Evolutionary conservation across 169 alveolate genomes (phyloP), one percentile per base, ranked within the genome.

Genomic region (Cryptosporidium meleagridis): DNA sequence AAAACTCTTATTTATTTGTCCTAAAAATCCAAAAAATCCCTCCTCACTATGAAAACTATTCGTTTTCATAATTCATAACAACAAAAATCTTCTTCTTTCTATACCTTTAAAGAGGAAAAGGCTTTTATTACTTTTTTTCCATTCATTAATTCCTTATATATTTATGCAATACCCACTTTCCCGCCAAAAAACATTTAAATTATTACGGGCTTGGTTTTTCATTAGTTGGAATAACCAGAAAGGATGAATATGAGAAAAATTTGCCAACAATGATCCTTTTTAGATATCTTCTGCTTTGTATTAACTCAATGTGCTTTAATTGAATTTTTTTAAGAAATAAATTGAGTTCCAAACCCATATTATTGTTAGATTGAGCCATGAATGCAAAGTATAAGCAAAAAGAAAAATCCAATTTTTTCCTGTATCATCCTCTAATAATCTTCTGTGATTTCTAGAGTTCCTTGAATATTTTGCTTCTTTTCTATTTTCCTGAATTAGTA

Each of bases 1-100:
- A 55, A 55, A 55, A 55, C 35, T 55, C 31, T 29, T 29, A 26
- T 4, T 33, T 0, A 18, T 37, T 1, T 35, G 23, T n/a, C 51
- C 72, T 26, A 65, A 65, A 26, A 44, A 65, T 52, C 72, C 72
- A 33, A 65, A 65, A 29, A 31, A 31, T 2, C 51, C 52, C 72
- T 65, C 72, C 51, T 65, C 72, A 33, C 21, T 29, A 33, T 65
- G 52, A 37, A 65, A 65, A 26, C 72, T n/a, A 10, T 65, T 65
- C 12, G 53, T 37, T 37, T 26, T 65, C 72, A 65, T 65, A 65
- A 65, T 65, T 31, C 72, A 65, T 65, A 52, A 37, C 51, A 37
- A 31, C 44, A n/a, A 8, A n/a, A 65, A 65, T 29, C 72, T 37
- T 14, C 14, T 10, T 37, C 72, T 37, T 33, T 29, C 72, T 35